phyloP scores from a whole-genome alignment of 345 rosid species.

The Heritiera fomes region DNA sequence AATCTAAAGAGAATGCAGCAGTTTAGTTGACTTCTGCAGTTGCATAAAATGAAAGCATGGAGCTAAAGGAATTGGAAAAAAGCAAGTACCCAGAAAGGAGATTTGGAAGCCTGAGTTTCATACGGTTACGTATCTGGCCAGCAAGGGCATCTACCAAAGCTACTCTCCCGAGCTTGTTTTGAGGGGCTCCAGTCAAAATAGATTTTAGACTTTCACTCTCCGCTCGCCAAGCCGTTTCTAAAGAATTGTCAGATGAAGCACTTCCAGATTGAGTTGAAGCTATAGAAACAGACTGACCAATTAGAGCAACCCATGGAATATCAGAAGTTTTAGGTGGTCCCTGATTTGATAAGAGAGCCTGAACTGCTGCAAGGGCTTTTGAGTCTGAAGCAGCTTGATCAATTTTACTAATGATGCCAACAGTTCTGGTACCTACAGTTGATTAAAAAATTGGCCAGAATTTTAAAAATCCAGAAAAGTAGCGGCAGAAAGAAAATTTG shows the following conservation, averaged over 20 bases:
- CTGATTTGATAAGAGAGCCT: conserved; percentile 84
- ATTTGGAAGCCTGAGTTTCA: conserved; percentile 94
- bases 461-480: background rate
- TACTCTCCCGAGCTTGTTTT: conserved; percentile 87
- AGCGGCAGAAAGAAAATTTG: background rate
- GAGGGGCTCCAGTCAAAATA: conserved; percentile 84
- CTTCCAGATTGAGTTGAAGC: conserved; percentile 84
- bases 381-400: conserved; percentile 91
- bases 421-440: conserved; percentile 84
- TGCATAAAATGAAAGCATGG: background rate
- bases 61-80: conserved; percentile 11
- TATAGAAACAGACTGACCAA: conserved; percentile 94
- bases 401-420: conserved; percentile 88
- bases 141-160: conserved; percentile 93
- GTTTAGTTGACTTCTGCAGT: background rate
- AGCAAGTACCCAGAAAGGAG: conserved; percentile 82
- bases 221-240: conserved; percentile 99
- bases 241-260: conserved; percentile 68
- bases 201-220: conserved; percentile 90
- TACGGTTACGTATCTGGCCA: conserved; percentile 83
- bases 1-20: background rate
- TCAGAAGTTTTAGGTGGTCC: conserved; percentile 97
- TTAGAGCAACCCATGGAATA: conserved; percentile 97
- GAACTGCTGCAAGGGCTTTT: conserved; percentile 97
- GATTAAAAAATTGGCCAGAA: conserved; percentile 17